phyloP scores from a whole-genome alignment of 2,329 filamentous ascomycete genomes.

The Calonectria honghensis region DNA sequence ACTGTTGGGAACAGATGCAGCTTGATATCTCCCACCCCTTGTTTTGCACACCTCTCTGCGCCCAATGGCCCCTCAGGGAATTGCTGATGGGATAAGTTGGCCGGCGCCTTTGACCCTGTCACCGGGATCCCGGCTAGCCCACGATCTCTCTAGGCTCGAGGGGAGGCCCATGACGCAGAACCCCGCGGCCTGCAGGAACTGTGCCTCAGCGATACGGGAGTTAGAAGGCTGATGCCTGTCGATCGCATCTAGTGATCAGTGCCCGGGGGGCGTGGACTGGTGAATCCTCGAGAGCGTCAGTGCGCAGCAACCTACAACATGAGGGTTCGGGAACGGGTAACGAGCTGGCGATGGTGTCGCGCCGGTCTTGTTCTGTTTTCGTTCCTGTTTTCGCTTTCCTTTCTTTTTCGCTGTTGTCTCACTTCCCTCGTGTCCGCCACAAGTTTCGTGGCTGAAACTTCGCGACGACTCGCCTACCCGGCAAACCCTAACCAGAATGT shows the following conservation, averaged over 20 bases:
- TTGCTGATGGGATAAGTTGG: background rate
- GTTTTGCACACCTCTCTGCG: background rate
- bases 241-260: constrained; percentile 14
- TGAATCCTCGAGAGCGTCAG: background rate
- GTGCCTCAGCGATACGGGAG: constrained; percentile 14
- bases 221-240: constrained; percentile 15
- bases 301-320: background rate
- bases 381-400: background rate
- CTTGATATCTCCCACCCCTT: background rate
- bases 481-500: background rate
- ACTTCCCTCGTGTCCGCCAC: background rate
- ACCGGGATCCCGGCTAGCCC: background rate
- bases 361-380: no score
- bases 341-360: background rate
- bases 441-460: background rate
- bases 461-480: background rate
- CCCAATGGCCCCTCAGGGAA: background rate
- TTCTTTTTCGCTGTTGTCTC: background rate
- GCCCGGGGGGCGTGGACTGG: background rate
- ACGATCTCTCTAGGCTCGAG: background rate
- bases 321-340: background rate
- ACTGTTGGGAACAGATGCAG: constrained; percentile 8
- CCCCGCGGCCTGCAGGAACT: constrained; percentile 18
- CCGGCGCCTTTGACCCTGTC: background rate
- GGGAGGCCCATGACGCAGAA: constrained; percentile 10